Percentiles rank a stretch among this genome's conserved stretches.
phyloP scores from a whole-genome alignment of 78 protist species.

The Dictyostelium citrinum region DNA sequence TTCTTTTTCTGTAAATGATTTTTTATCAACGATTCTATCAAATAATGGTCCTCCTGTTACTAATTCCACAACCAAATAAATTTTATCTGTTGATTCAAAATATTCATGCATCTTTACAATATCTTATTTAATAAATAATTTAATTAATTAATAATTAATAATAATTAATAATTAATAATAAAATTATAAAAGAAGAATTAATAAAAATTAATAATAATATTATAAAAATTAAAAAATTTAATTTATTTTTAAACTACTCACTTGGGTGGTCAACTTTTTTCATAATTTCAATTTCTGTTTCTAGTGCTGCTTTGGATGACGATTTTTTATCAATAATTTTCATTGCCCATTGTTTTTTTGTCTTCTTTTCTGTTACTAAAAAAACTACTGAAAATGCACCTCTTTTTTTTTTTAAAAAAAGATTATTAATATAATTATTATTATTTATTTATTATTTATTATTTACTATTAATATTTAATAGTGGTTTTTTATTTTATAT shows the following conservation, averaged over 20 bases:
- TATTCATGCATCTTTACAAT: constrained; percentile 72
- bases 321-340: constrained; percentile 72
- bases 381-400: constrained; percentile 74
- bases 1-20: constrained; percentile 84
- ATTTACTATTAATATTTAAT: background rate
- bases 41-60: constrained; percentile 93
- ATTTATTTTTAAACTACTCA: background rate
- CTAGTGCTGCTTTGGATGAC: constrained; percentile 23
- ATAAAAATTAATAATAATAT: background rate
- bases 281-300: constrained; percentile 62
- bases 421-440: too few relatives aligned
- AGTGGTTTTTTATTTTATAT: background rate
- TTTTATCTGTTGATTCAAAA: constrained; percentile 61
- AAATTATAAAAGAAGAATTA: background rate
- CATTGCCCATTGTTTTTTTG: constrained; percentile 77
- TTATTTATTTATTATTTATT: too few relatives aligned
- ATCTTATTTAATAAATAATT: background rate
- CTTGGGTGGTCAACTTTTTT: constrained; percentile 60
- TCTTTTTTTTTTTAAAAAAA: constrained; percentile 19
- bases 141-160: too few relatives aligned
- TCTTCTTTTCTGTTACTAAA: constrained; percentile 60
- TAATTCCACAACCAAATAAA: constrained; percentile 39
- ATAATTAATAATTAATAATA: background rate
- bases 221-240: background rate
- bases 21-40: constrained; percentile 83